Evolutionary conservation across 345 rosid genomes (phyloP).

Genomic region (Gossypium stocksii): DNA sequence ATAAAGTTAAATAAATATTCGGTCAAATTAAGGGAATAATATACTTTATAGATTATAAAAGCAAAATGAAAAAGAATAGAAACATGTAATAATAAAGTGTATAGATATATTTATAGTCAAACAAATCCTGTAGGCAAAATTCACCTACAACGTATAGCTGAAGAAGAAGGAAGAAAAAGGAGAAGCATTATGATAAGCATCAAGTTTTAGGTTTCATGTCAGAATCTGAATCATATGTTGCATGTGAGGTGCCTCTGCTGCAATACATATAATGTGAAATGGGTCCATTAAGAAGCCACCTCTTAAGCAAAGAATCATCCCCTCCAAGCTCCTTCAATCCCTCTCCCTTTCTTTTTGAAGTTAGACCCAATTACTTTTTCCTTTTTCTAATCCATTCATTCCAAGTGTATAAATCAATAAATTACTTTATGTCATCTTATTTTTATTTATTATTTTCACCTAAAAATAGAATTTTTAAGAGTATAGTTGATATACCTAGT

Average conservation of each 20-base stretch:
- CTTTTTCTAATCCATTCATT: neutral
- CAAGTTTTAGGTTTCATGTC: conserved; percentile 14
- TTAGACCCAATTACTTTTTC: too few species aligned
- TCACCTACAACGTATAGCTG: neutral
- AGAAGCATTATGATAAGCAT: neutral
- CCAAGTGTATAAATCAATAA: too few species aligned
- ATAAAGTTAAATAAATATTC: neutral
- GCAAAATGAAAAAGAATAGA: neutral
- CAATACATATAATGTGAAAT: neutral
- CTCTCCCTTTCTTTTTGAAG: neutral
- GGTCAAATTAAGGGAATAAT: neutral
- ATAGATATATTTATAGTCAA: neutral
- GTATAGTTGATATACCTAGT: too few species aligned
- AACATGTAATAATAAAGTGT: neutral
- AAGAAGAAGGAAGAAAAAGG: neutral
- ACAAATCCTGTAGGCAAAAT: neutral
- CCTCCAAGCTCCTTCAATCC: neutral
- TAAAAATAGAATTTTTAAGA: too few species aligned
- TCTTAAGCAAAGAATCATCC: conserved; percentile 1
- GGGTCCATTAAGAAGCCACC: neutral
- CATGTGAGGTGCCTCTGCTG: neutral
- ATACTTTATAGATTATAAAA: neutral
- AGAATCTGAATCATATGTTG: neutral
- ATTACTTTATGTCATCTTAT: neutral
- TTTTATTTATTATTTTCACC: too few species aligned